Evolutionary conservation across 495 filamentous ascomycete genomes (phyloP).

Genomic region (Penicillium steckii): DNA sequence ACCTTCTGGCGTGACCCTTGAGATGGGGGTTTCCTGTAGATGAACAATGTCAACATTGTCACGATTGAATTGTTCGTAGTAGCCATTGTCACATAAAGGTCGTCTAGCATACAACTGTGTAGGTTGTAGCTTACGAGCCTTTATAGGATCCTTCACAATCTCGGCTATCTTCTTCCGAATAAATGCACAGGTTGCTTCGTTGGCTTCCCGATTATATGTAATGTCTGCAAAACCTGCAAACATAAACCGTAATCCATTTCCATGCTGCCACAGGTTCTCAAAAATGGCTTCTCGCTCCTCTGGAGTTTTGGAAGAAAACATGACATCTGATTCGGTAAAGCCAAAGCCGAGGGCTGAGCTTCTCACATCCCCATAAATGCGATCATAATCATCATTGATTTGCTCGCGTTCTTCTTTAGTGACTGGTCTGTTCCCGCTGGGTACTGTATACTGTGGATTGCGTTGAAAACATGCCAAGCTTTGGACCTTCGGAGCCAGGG

Average conservation of each 20-base stretch:
- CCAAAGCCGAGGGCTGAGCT: neutral
- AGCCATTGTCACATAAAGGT: constrained; percentile 6
- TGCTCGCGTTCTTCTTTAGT: neutral
- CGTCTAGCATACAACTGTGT: constrained; percentile 5
- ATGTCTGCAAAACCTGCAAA: neutral
- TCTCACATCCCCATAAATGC: neutral
- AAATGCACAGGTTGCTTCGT: neutral
- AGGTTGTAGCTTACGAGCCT: constrained; percentile 5
- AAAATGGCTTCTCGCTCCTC: constrained; percentile 2
- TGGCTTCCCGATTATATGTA: neutral
- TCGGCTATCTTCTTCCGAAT: constrained; percentile 7
- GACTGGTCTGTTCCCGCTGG: neutral
- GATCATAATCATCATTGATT: neutral
- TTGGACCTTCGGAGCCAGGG: neutral
- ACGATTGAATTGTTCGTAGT: neutral
- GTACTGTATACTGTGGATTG: neutral
- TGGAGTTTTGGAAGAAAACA: neutral
- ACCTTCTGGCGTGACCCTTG: neutral
- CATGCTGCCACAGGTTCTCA: neutral
- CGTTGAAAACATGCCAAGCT: constrained; percentile 1
- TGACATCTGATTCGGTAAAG: neutral
- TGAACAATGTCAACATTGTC: neutral
- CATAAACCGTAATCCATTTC: neutral
- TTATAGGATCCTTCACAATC: constrained; percentile 14
- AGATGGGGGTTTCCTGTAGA: neutral